Percentiles rank a stretch among this genome's conserved stretches.
These are phyloP conservation scores for Mucor circinelloides DNA, from an alignment of 371 early-diverging fungal genomes.

Conservation along the genomic window DNA sequence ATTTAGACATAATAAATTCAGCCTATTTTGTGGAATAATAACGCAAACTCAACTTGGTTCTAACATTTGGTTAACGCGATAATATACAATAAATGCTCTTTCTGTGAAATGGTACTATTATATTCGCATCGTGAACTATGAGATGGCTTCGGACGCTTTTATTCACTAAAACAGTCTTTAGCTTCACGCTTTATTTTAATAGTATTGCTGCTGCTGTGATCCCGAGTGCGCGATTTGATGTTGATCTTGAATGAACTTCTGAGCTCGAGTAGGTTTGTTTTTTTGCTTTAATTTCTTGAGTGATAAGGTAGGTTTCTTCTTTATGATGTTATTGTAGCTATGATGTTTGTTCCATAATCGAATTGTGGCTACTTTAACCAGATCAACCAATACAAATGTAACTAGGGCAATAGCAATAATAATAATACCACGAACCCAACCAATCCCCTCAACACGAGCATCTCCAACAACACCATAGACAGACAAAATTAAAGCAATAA, in stretches of 20 bases:
- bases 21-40: too few species aligned
- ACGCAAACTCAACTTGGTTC: too few species aligned
- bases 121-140: too few species aligned
- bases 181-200: background rate
- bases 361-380: conserved; percentile 80
- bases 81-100: too few species aligned
- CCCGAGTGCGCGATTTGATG: background rate
- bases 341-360: conserved; percentile 59
- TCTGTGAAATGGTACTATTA: too few species aligned
- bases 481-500: conserved; percentile 87
- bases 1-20: too few species aligned
- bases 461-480: conserved; percentile 65
- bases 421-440: conserved; percentile 57
- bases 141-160: too few species aligned
- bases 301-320: conserved; percentile 7
- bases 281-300: background rate
- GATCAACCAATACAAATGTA: conserved; percentile 76
- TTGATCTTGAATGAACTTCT: conserved; percentile 31
- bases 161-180: too few species aligned
- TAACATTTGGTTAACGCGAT: too few species aligned
- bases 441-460: conserved; percentile 45
- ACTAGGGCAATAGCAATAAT: conserved; percentile 67
- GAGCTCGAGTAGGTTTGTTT: conserved; percentile 24
- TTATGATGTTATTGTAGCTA: background rate
- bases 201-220: background rate